Conservation (phyloP, 1,284 basidiomycete genomes). For the Heterobasidion occidentale region DNA sequence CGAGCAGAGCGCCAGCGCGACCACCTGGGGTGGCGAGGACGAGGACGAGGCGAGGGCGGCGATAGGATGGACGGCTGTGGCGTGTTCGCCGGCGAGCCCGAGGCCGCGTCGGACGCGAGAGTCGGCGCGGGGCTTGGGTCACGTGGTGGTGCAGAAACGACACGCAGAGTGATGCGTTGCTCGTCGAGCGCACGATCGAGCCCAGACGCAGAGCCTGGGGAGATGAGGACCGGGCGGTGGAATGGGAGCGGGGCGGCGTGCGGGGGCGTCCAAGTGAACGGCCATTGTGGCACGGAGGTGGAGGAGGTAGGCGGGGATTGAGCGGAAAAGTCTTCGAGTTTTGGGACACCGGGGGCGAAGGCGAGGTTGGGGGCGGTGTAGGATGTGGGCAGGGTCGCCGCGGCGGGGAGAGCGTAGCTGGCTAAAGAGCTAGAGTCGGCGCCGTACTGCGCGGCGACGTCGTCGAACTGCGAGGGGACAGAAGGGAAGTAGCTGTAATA, state of each 20-base stretch:
- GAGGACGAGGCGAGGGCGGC: background rate
- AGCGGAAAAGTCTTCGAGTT: background rate
- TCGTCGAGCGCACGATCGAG: constrained; percentile 9
- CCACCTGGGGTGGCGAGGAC: background rate
- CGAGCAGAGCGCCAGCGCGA: background rate
- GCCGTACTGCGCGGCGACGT: background rate
- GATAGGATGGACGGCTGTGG: too few relatives aligned
- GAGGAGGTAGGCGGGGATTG: background rate
- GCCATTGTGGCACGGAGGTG: background rate
- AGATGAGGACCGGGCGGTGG: background rate
- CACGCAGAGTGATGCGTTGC: constrained; percentile 1
- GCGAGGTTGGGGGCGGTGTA: background rate
- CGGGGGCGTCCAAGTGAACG: background rate
- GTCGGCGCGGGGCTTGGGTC: background rate
- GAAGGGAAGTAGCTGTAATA: background rate
- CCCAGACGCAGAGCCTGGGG: constrained; percentile 5
- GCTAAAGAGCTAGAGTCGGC: too few relatives aligned
- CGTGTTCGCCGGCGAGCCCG: background rate
- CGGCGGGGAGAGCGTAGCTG: too few relatives aligned
- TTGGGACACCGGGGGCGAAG: background rate
- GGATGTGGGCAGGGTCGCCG: too few relatives aligned
- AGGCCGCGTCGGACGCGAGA: constrained; percentile 1
- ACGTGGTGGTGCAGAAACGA: background rate
- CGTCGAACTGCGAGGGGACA: background rate
- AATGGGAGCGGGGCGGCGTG: background rate